Conservation (phyloP, 805 yeast genomes). For the Yamadazyma tumulicola region DNA sequence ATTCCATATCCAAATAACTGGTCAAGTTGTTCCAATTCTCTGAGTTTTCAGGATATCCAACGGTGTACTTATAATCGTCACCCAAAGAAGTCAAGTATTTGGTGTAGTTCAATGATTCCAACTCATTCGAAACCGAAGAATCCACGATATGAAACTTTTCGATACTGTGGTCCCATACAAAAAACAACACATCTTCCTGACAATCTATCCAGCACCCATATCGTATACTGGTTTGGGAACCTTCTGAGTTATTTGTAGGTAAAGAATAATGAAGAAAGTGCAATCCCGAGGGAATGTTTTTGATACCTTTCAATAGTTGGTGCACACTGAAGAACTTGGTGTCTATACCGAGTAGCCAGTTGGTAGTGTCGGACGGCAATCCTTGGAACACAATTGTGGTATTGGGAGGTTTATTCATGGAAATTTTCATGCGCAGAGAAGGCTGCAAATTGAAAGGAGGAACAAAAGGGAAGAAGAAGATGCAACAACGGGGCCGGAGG, state of each 20-base stretch:
- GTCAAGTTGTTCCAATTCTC: conserved; percentile 12
- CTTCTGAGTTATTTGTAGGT: conserved; percentile 8
- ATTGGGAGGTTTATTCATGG: conserved; percentile 20
- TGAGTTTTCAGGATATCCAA: conserved; percentile 32
- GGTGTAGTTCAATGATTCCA: conserved; percentile 26
- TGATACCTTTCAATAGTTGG: conserved; percentile 45
- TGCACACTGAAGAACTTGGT: conserved; percentile 45
- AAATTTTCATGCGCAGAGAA: too few species aligned
- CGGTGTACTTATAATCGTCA: conserved; percentile 27
- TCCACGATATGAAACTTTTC: conserved; percentile 16
- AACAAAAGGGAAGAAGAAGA: too few species aligned
- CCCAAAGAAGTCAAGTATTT: conserved; percentile 24
- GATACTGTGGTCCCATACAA: conserved; percentile 32
- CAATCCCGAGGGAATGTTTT: conserved; percentile 45
- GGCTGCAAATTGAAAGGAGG: too few species aligned
- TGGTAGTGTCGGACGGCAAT: conserved; percentile 12
- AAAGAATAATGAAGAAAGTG: conserved; percentile 55
- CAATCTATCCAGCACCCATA: conserved; percentile 40
- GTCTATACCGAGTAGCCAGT: conserved; percentile 44
- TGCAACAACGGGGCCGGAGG: too few species aligned
- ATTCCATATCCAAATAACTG: conserved; percentile 18
- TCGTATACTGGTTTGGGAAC: conserved; percentile 20
- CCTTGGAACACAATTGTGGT: conserved; percentile 18
- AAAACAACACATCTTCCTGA: conserved; percentile 23
- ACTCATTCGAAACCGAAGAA: conserved; percentile 11